Base-by-base conservation (phyloP, 768 basidiomycete genomes). In the Suillus subalutaceus region DNA sequence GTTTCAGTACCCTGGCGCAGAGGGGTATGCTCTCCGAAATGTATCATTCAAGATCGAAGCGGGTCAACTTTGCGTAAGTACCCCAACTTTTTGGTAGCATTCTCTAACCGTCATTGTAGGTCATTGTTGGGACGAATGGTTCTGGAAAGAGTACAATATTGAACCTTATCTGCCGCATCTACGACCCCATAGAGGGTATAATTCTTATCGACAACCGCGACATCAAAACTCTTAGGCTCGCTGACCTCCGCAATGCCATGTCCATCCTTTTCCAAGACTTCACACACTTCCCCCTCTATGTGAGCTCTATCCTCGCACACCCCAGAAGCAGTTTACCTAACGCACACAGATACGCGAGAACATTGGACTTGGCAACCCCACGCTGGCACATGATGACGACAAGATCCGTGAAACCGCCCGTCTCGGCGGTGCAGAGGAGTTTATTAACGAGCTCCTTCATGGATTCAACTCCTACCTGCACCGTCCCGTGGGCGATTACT, bases 261-360 rank as follows among this genome's bases (percentile, higher is more conserved):
- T 87, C 88, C 1, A 89, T 89, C 30, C 83, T 94, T 26, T 93
- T 93, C 76, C 92, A 93, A 71, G 91, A 93, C 74, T 93, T 90
- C 71, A 90, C 89, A 0, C 82, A 87, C 70, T 93, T 93, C 72
- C 92, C 92, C 0, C 78, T 94, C 44, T 89, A 91, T 20, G 91
- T 91, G 65, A 53, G 90, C 72, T 20, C 32, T 48, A 2, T 32
- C 23, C 20, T 35, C 62, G 12, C 37, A 3, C 26, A 18, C 9
- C 52, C 58, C 10, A 26, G 30, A 44, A 44, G 26, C 56, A 48
- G 4, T 50, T 5, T 46, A 40, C 13, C 44, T n/a, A 15, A n/a
- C 20, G 30, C 16, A 0, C 61, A 1, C 69, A 93, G 91, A 86
- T 94, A 55, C 83, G 80, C 69, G 91, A 93, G 64, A 94, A 93